phyloP scores from a whole-genome alignment of 805 yeast species.

The Barnettozyma sucrosica region DNA sequence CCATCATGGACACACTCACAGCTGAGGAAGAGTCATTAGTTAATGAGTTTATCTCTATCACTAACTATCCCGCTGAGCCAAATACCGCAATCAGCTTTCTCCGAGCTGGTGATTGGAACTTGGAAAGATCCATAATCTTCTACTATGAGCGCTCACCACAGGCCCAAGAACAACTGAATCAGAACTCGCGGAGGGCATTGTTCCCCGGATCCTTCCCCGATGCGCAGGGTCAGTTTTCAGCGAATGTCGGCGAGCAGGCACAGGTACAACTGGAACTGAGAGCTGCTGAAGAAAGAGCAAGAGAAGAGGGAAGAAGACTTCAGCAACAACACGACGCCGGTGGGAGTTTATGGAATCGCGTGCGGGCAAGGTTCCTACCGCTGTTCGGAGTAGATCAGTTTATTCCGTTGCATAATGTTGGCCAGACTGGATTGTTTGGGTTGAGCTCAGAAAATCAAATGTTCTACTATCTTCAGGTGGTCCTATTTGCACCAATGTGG shows the following conservation, averaged over 20 bases:
- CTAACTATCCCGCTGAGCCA: constrained; percentile 17
- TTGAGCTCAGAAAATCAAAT: constrained; percentile 24
- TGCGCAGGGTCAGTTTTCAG: constrained; percentile 4
- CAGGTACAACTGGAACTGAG: neutral
- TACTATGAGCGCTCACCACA: constrained; percentile 22
- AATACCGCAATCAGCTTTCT: constrained; percentile 20
- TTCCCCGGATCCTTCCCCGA: constrained; percentile 22
- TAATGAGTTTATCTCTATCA: constrained; percentile 16
- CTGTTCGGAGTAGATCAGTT: constrained; percentile 19
- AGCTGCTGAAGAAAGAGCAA: neutral
- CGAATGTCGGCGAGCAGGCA: constrained; percentile 6
- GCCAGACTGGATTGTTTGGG: constrained; percentile 7
- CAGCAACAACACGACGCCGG: constrained; percentile 6
- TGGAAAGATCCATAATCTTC: constrained; percentile 29
- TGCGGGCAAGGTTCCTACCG: constrained; percentile 22
- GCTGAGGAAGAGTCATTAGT: constrained; percentile 9
- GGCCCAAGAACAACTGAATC: constrained; percentile 22
- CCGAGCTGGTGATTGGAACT: constrained; percentile 32
- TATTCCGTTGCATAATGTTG: constrained; percentile 26
- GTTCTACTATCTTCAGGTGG: constrained; percentile 25
- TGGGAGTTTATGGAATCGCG: neutral
- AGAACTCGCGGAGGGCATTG: constrained; percentile 9
- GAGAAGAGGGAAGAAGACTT: neutral
- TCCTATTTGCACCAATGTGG: constrained; percentile 30
- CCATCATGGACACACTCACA: constrained; percentile 16